Conservation (phyloP, 768 basidiomycete species). For the Gyrodon lividus region DNA sequence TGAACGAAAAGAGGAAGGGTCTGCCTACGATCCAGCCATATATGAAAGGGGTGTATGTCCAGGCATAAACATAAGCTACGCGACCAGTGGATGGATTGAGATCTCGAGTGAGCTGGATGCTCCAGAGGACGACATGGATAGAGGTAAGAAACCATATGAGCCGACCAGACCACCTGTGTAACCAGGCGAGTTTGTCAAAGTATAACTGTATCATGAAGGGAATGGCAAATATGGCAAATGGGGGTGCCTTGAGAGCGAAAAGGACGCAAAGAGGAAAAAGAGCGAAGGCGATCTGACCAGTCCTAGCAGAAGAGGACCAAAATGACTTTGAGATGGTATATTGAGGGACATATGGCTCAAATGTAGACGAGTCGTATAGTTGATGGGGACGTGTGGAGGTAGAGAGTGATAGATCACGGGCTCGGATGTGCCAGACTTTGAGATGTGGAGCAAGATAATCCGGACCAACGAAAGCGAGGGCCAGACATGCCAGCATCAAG, state of each 20-base stretch:
- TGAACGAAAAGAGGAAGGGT: slow-evolving; percentile 6
- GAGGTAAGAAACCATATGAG: slow-evolving; percentile 64
- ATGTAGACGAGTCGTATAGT: slow-evolving; percentile 32
- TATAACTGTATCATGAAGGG: slow-evolving; percentile 61
- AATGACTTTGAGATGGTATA: slow-evolving; percentile 65
- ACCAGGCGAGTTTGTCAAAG: slow-evolving; percentile 71
- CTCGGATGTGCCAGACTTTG: slow-evolving; percentile 42
- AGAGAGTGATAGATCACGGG: slow-evolving; percentile 13
- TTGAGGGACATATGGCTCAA: slow-evolving; percentile 43
- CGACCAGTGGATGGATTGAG: slow-evolving; percentile 40
- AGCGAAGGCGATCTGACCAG: slow-evolving; percentile 70
- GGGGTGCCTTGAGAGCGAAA: slow-evolving; percentile 67
- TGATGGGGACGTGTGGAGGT: slow-evolving; percentile 17
- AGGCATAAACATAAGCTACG: slow-evolving; percentile 50
- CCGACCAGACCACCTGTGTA: slow-evolving; percentile 72
- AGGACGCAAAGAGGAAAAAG: slow-evolving; percentile 69
- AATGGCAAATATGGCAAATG: slow-evolving; percentile 70
- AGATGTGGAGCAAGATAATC: slow-evolving; percentile 63
- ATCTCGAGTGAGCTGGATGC: slow-evolving; percentile 60
- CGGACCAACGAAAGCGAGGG: slow-evolving; percentile 56
- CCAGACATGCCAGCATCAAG: slow-evolving; percentile 42
- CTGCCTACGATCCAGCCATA: slow-evolving; percentile 56
- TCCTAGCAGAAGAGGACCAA: slow-evolving; percentile 69
- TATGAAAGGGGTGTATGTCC: slow-evolving; percentile 58
- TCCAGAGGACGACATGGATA: slow-evolving; percentile 67